A percentile compares a stretch with the other conserved stretches of the same genome.
Conservation (phyloP, 176 grass and related monocot genomes). For the Avena atlantica region DNA sequence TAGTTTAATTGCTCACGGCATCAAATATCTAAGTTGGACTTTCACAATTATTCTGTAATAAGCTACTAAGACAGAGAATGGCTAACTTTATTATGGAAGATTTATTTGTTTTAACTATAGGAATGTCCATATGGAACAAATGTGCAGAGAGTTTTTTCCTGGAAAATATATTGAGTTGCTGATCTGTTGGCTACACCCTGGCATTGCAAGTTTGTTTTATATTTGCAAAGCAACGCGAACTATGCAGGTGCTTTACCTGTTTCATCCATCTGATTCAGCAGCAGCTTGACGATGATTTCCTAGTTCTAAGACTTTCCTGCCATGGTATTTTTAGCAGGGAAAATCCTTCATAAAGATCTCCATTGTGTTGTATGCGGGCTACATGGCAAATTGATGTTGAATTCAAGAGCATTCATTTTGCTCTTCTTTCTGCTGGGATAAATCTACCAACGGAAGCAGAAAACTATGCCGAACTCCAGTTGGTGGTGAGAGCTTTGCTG, state of each 20-base stretch:
- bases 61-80: background rate
- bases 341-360: conserved; percentile 8
- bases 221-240: background rate
- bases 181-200: background rate
- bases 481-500: background rate
- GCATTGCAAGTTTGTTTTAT: background rate
- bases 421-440: conserved; percentile 18
- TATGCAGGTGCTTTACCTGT: conserved; percentile 23
- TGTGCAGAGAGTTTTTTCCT: background rate
- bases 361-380: conserved; percentile 30
- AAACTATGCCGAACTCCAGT: background rate
- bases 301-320: conserved; percentile 41
- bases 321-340: conserved; percentile 53
- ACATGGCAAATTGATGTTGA: conserved; percentile 51
- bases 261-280: background rate
- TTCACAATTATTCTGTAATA: background rate
- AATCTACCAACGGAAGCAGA: conserved; percentile 30
- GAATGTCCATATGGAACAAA: background rate
- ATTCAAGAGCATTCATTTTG: conserved; percentile 53
- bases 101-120: conserved; percentile 1
- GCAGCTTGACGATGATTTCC: background rate
- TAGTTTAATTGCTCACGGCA: background rate
- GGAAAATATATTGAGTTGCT: background rate
- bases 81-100: background rate
- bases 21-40: background rate